Evolutionary conservation across 2,329 filamentous ascomycete species (phyloP).

Genomic region (Colletotrichum brevisporum): DNA sequence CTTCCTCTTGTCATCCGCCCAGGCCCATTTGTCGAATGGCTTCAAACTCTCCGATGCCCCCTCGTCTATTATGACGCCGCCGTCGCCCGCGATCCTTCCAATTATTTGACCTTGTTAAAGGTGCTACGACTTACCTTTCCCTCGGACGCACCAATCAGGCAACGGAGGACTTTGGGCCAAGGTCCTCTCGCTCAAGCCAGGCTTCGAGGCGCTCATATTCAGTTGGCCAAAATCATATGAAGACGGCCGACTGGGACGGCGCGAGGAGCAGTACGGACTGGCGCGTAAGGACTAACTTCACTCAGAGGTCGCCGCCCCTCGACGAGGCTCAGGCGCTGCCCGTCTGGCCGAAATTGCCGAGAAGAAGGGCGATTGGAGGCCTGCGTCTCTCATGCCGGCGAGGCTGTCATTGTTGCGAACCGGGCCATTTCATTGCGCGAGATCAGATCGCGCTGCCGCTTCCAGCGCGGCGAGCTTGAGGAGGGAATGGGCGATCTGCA

Average conservation of each 20-base stretch:
- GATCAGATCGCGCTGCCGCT: constrained; percentile 84
- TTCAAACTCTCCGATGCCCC: constrained; percentile 88
- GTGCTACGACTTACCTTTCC: constrained; percentile 94
- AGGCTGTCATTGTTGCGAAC: constrained; percentile 87
- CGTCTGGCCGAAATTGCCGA: constrained; percentile 69
- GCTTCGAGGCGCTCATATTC: constrained; percentile 90
- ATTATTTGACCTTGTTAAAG: constrained; percentile 96
- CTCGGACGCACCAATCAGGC: constrained; percentile 87
- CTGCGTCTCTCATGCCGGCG: constrained; percentile 85
- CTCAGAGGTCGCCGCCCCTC: constrained; percentile 76
- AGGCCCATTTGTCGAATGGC: constrained; percentile 89
- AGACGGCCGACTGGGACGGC: constrained; percentile 79
- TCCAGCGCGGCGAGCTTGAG: constrained; percentile 89
- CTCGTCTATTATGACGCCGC: constrained; percentile 94
- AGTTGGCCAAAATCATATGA: constrained; percentile 85
- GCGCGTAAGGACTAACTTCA: constrained; percentile 70
- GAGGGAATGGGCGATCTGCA: constrained; percentile 90
- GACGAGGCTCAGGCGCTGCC: constrained; percentile 76
- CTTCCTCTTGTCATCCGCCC: constrained; percentile 86
- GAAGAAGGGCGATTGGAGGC: constrained; percentile 82
- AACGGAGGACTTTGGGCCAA: constrained; percentile 90
- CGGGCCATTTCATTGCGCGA: constrained; percentile 81
- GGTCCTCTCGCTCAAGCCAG: constrained; percentile 88
- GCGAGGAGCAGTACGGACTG: constrained; percentile 82
- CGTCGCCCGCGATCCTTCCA: constrained; percentile 86